Evolutionary conservation across 2,329 filamentous ascomycete species (phyloP).

Genomic region (Aureobasidium sp.): DNA sequence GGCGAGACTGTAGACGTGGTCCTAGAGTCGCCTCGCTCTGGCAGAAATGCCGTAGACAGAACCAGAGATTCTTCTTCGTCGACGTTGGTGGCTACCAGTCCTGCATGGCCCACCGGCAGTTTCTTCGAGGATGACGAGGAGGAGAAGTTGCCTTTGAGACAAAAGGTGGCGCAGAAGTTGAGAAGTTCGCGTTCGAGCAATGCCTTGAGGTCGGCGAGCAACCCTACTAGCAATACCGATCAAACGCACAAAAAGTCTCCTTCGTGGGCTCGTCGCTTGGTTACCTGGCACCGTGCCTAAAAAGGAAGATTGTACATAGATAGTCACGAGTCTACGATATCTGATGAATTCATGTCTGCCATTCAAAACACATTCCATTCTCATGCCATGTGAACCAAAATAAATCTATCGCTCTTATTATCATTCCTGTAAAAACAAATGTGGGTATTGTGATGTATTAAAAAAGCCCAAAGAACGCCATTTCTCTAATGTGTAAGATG

Average conservation of each 20-base stretch:
- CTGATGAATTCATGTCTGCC: background rate
- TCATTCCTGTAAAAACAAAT: background rate
- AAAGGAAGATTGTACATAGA: background rate
- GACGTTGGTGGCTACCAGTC: background rate
- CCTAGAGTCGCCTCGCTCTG: background rate
- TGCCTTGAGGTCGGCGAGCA: background rate
- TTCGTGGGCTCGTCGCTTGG: background rate
- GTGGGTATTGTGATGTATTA: background rate
- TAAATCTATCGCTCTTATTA: background rate
- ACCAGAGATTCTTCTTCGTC: background rate
- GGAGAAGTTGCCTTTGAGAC: background rate
- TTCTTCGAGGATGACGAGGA: conserved; percentile 11
- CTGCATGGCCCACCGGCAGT: conserved; percentile 1
- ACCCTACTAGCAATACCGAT: background rate
- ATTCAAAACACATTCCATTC: background rate
- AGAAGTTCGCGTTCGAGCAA: background rate
- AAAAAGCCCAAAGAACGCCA: background rate
- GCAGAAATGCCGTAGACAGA: background rate
- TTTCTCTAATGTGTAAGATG: background rate
- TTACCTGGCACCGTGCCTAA: background rate
- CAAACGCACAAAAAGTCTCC: background rate
- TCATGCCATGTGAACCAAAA: background rate
- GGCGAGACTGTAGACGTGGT: background rate
- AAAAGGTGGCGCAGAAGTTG: background rate
- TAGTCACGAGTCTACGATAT: background rate